Percentiles rank a stretch among this genome's conserved stretches.
Evolutionary conservation across 2,329 filamentous ascomycete species (phyloP).

Genomic region (Aspergillus cejpii): DNA sequence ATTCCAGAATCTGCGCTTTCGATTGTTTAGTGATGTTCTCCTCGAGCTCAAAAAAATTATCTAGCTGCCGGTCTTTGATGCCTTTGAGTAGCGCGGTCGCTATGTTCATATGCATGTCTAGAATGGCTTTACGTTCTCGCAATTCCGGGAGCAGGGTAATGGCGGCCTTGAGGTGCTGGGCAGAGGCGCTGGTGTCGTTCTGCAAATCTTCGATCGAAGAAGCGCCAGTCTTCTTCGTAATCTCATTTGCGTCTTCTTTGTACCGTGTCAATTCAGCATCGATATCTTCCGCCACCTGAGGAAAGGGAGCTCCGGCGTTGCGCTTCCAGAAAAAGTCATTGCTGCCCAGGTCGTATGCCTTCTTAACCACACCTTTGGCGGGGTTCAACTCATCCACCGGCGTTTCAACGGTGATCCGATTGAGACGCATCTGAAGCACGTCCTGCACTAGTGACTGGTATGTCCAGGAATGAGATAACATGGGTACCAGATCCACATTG

Average conservation of each 20-base stretch:
- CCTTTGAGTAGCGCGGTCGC: conserved; percentile 70
- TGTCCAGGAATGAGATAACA: conserved; percentile 96
- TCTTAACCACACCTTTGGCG: conserved; percentile 69
- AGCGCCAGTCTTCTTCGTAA: conserved; percentile 91
- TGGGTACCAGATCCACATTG: conserved; percentile 90
- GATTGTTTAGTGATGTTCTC: conserved; percentile 88
- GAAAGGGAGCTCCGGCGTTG: conserved; percentile 85
- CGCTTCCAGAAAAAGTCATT: conserved; percentile 96
- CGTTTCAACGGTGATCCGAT: conserved; percentile 87
- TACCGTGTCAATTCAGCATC: conserved; percentile 89
- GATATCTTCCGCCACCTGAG: conserved; percentile 92
- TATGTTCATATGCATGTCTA: conserved; percentile 99
- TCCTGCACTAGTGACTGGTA: conserved; percentile 81
- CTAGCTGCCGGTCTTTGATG: conserved; percentile 90
- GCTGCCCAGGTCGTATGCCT: conserved; percentile 79
- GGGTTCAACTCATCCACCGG: conserved; percentile 71
- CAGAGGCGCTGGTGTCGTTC: conserved; percentile 79
- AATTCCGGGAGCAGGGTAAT: conserved; percentile 90
- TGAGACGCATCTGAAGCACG: conserved; percentile 72
- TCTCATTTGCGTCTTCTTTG: conserved; percentile 87
- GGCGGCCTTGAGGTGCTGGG: conserved; percentile 90
- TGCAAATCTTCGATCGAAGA: conserved; percentile 88
- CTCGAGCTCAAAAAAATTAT: conserved; percentile 93
- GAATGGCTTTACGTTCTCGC: conserved; percentile 79
- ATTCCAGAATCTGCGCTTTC: conserved; percentile 78